Percentiles rank a stretch among this genome's conserved stretches.
Evolutionary conservation across 2,329 filamentous ascomycete species (phyloP).

Genomic region (Microcyclosporella mali): DNA sequence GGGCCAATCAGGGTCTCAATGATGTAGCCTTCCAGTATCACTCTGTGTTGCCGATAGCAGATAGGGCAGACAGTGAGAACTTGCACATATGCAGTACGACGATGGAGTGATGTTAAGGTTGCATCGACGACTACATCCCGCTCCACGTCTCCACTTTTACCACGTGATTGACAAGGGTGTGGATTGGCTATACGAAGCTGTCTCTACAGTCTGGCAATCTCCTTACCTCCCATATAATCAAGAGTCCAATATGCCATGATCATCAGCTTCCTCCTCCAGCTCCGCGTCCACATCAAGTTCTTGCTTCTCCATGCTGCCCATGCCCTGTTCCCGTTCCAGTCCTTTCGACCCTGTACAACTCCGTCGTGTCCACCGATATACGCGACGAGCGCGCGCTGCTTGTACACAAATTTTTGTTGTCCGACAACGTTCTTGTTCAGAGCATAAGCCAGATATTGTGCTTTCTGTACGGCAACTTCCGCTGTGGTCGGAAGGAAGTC

Average conservation of each 20-base stretch:
- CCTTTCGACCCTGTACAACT: constrained; percentile 33
- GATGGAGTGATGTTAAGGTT: no score
- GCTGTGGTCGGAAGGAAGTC: constrained; percentile 33
- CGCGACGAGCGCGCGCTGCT: constrained; percentile 35
- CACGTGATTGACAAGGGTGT: no score
- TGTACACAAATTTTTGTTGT: constrained; percentile 32
- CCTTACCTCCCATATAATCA: constrained; percentile 23
- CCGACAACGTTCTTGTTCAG: constrained; percentile 21
- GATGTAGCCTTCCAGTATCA: no score
- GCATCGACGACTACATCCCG: no score
- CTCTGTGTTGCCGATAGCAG: no score
- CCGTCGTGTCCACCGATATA: constrained; percentile 41
- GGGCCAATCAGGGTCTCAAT: no score
- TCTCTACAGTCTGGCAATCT: constrained; percentile 26
- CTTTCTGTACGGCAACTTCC: constrained; percentile 36
- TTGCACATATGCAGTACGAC: no score
- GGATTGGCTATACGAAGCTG: no score
- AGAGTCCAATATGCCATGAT: constrained; percentile 26
- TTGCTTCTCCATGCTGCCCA: constrained; percentile 42
- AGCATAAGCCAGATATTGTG: constrained; percentile 29
- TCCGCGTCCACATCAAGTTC: constrained; percentile 28
- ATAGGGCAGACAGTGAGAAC: no score
- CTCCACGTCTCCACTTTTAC: no score
- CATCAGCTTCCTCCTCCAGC: constrained; percentile 28
- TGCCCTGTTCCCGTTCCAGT: constrained; percentile 38